Evolutionary conservation across 2,329 filamentous ascomycete genomes (phyloP).

Genomic region (Myrmaecium sp.): DNA sequence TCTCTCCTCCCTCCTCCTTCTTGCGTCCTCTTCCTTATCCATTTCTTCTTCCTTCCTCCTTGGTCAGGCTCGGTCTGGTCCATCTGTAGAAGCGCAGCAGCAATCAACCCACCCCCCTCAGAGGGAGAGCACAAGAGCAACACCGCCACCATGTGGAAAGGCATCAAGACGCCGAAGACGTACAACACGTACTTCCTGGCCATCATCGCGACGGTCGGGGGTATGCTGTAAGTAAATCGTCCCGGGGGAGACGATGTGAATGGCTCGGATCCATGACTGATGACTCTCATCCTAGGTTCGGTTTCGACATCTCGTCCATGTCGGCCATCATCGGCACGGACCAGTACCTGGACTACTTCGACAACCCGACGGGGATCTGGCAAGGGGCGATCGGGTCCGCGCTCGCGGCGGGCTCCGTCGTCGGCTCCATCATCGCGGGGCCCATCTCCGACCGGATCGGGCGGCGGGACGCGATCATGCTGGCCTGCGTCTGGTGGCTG

Average conservation of each 20-base stretch:
- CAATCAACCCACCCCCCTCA: too few relatives aligned
- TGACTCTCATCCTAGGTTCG: too few relatives aligned
- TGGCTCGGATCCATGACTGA: too few relatives aligned
- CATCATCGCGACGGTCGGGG: constrained; percentile 34
- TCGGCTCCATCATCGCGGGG: constrained; percentile 33
- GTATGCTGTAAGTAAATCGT: constrained; percentile 30
- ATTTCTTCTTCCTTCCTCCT: too few relatives aligned
- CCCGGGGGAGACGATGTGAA: too few relatives aligned
- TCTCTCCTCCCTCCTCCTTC: too few relatives aligned
- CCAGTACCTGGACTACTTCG: constrained; percentile 33
- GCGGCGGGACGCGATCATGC: constrained; percentile 28
- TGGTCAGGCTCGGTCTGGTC: too few relatives aligned
- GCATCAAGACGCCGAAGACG: too few relatives aligned
- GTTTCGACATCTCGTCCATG: constrained; percentile 56
- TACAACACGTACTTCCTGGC: constrained; percentile 39
- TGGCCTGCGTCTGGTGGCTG: constrained; percentile 32
- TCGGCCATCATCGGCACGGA: constrained; percentile 29
- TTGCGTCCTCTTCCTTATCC: too few relatives aligned
- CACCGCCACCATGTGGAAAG: too few relatives aligned
- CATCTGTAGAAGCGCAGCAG: too few relatives aligned
- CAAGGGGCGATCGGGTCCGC: constrained; percentile 34
- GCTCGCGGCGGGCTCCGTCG: constrained; percentile 32
- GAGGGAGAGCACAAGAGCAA: too few relatives aligned
- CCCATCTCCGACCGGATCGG: constrained; percentile 31
- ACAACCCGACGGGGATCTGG: constrained; percentile 29